These are phyloP conservation scores for Sugiyamaella grinbergsii DNA, from an alignment of 1,139 yeast species.

Conservation along the genomic window DNA sequence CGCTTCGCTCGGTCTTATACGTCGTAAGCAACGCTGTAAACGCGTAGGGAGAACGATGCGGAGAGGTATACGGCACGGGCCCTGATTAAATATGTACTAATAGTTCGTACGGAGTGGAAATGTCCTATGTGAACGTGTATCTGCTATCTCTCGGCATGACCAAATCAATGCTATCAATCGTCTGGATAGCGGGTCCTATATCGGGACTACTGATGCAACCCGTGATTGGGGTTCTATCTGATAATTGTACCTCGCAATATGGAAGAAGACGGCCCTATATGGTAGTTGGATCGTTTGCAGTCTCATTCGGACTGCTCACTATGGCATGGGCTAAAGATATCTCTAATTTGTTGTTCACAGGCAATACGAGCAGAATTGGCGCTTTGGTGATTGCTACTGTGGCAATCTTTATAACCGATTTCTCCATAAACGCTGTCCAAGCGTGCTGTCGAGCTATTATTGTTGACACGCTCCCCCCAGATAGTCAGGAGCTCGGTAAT, in stretches of 20 bases:
- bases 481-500: slow-evolving; percentile 59
- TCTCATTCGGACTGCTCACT: slow-evolving; percentile 48
- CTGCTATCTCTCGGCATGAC: slow-evolving; percentile 56
- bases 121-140: slow-evolving; percentile 45
- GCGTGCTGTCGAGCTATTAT: slow-evolving; percentile 62
- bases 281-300: slow-evolving; percentile 53
- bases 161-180: slow-evolving; percentile 53
- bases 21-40: no score
- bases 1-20: no score
- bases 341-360: slow-evolving; percentile 10
- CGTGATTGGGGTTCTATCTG: slow-evolving; percentile 57
- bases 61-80: no score
- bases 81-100: slow-evolving; percentile 10
- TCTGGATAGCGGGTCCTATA: slow-evolving; percentile 66
- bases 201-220: slow-evolving; percentile 65
- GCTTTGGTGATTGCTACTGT: slow-evolving; percentile 50
- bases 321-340: slow-evolving; percentile 54
- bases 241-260: slow-evolving; percentile 47
- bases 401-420: slow-evolving; percentile 56
- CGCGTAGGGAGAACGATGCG: no score
- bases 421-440: slow-evolving; percentile 59
- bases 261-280: slow-evolving; percentile 62
- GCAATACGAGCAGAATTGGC: slow-evolving; percentile 20
- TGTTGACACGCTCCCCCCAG: slow-evolving; percentile 56
- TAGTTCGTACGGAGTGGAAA: slow-evolving; percentile 42